Percentiles rank a stretch among this genome's conserved stretches.
phyloP scores from a whole-genome alignment of 768 basidiomycete species.

The Lactarius vividus region DNA sequence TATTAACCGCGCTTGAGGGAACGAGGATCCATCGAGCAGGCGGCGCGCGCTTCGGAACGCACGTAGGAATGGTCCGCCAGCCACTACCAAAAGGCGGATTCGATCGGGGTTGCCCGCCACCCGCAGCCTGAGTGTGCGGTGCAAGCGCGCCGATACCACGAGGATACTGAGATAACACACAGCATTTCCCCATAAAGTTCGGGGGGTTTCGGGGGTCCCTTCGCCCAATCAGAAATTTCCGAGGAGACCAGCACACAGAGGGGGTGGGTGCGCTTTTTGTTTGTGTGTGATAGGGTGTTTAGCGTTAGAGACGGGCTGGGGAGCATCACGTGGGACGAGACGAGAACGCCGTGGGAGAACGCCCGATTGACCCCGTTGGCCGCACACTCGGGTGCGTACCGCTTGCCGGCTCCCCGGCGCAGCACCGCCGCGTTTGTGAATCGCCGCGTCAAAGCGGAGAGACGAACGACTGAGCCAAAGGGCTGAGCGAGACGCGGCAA shows the following conservation, averaged over 20 bases:
- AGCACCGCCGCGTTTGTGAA: neutral
- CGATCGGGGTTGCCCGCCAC: conserved; percentile 7
- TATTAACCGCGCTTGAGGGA: no score
- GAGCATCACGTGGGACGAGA: no score
- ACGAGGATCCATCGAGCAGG: no score
- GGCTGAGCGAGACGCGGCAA: neutral
- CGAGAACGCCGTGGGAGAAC: neutral
- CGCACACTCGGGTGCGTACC: neutral
- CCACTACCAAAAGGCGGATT: neutral
- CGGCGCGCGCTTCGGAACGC: no score
- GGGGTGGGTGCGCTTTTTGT: no score
- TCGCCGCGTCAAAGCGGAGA: conserved; percentile 1
- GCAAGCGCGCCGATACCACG: neutral
- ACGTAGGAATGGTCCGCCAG: neutral
- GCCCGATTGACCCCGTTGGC: neutral
- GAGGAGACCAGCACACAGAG: no score
- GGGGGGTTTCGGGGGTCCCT: no score
- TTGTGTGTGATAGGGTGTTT: no score
- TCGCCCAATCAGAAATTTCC: no score
- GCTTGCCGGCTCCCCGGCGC: conserved; percentile 17
- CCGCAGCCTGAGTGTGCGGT: neutral
- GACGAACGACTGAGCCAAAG: neutral
- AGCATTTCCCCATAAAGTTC: neutral
- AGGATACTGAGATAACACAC: neutral
- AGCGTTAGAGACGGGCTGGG: no score